Percentiles rank a stretch among this genome's conserved stretches.
These are phyloP conservation scores for Desmodesmus armatus DNA, from an alignment of 139 green algal genomes.

Conservation along the genomic window DNA sequence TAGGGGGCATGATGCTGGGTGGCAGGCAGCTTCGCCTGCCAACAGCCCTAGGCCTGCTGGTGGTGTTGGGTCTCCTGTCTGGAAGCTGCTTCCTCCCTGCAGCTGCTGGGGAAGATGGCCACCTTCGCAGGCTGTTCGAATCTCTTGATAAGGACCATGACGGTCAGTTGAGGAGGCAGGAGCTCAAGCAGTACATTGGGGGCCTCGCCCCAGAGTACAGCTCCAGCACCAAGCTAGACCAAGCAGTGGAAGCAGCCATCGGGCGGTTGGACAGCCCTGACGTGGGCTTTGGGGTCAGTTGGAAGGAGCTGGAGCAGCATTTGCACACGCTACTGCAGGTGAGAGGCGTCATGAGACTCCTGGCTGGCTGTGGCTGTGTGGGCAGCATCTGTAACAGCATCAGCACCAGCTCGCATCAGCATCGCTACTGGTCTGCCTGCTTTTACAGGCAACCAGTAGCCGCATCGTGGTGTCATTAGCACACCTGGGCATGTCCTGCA, in stretches of 20 bases:
- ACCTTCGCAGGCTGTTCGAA: too few species aligned
- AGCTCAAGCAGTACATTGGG: neutral
- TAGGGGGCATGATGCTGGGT: too few species aligned
- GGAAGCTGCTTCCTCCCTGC: too few species aligned
- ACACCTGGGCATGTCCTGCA: neutral
- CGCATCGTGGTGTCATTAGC: neutral
- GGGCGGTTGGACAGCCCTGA: constrained; percentile 56
- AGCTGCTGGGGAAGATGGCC: too few species aligned
- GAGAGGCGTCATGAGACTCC: too few species aligned
- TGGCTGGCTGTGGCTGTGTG: neutral
- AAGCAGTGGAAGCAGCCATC: neutral
- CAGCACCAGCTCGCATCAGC: neutral
- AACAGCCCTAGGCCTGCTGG: too few species aligned
- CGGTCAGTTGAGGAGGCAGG: neutral
- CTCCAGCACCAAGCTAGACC: neutral
- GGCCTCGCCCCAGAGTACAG: neutral
- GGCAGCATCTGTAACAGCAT: neutral
- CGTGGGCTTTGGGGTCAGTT: constrained; percentile 45
- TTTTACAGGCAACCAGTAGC: neutral
- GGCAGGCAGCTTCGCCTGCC: too few species aligned
- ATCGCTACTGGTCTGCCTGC: neutral
- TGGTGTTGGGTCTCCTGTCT: too few species aligned
- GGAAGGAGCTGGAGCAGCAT: constrained; percentile 56
- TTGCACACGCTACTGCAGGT: constrained; percentile 56
- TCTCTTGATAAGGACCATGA: constrained; percentile 4